These are phyloP conservation scores for Nothophaeocryptopus gaeumannii DNA, from an alignment of 2,329 filamentous ascomycete species.

Conservation along the genomic window DNA sequence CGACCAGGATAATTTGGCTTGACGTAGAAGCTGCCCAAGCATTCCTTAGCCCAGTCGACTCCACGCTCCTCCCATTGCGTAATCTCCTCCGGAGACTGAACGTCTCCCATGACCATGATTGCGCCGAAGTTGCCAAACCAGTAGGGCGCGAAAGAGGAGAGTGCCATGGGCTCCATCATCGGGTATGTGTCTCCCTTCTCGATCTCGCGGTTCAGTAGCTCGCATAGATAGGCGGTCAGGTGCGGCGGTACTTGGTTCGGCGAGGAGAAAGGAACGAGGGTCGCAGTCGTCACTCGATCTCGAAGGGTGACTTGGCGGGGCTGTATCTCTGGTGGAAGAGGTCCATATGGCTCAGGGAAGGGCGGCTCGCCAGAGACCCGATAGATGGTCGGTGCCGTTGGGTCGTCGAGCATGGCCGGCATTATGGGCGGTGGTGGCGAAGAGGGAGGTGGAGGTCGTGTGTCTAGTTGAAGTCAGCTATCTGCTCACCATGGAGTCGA, in stretches of 20 bases:
- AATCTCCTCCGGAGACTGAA: constrained; percentile 58
- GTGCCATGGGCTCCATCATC: constrained; percentile 72
- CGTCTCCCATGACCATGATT: constrained; percentile 79
- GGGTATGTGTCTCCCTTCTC: constrained; percentile 90
- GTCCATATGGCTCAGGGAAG: constrained; percentile 60
- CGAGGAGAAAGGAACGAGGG: constrained; percentile 78
- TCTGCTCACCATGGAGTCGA: background rate
- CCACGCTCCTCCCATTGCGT: constrained; percentile 45
- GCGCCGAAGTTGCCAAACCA: constrained; percentile 92
- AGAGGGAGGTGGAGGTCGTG: too few relatives aligned
- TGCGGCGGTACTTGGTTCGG: constrained; percentile 71
- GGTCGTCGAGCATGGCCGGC: constrained; percentile 78
- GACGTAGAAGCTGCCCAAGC: constrained; percentile 88
- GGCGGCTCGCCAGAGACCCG: constrained; percentile 65
- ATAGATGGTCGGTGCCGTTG: constrained; percentile 66
- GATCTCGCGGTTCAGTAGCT: constrained; percentile 85
- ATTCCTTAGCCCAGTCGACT: constrained; percentile 73
- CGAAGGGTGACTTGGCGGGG: constrained; percentile 77
- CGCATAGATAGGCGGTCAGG: constrained; percentile 72
- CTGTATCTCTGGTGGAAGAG: constrained; percentile 65
- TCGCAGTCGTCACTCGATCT: constrained; percentile 79
- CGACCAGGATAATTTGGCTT: constrained; percentile 90
- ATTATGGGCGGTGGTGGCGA: constrained; percentile 43
- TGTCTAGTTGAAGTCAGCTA: background rate
- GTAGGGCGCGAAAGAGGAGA: constrained; percentile 74